Evolutionary conservation across 176 grass and related monocot genomes (phyloP).

Genomic region (Bolboschoenus planiculmis): DNA sequence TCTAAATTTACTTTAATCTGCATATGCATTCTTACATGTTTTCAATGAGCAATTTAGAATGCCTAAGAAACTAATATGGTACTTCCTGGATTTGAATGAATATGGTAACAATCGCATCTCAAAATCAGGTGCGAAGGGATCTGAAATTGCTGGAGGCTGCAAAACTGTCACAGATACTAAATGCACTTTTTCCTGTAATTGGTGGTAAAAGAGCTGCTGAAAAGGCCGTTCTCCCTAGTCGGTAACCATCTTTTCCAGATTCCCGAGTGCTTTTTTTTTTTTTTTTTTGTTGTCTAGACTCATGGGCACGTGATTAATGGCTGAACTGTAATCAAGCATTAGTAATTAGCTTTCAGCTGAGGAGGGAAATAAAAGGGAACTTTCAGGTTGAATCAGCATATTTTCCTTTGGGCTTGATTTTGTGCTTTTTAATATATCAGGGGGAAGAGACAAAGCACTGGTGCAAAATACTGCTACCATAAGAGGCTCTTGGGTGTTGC

Average conservation of each 20-base stretch:
- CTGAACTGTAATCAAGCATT: background rate
- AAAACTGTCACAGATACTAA: conserved; percentile 20
- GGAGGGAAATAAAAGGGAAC: background rate
- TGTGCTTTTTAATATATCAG: conserved; percentile 10
- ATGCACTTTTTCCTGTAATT: conserved; percentile 26
- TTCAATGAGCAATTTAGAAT: background rate
- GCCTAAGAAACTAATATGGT: background rate
- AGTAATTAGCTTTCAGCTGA: background rate
- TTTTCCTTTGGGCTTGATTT: background rate
- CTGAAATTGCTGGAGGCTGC: conserved; percentile 10
- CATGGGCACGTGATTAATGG: background rate
- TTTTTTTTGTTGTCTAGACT: background rate
- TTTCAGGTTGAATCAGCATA: background rate
- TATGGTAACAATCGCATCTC: background rate
- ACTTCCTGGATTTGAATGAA: background rate
- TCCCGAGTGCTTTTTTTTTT: background rate
- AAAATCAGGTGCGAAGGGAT: conserved; percentile 23
- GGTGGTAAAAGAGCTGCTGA: conserved; percentile 12
- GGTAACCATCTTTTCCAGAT: background rate
- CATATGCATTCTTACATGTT: background rate
- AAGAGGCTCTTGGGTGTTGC: conserved; percentile 70
- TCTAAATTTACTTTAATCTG: background rate
- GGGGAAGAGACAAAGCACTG: conserved; percentile 39
- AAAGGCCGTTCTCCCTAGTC: background rate
- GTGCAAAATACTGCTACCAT: conserved; percentile 48